Evolutionary conservation across 768 basidiomycete genomes (phyloP), one percentile per base, ranked within the genome.

Genomic region (Polyporus arcularius): DNA sequence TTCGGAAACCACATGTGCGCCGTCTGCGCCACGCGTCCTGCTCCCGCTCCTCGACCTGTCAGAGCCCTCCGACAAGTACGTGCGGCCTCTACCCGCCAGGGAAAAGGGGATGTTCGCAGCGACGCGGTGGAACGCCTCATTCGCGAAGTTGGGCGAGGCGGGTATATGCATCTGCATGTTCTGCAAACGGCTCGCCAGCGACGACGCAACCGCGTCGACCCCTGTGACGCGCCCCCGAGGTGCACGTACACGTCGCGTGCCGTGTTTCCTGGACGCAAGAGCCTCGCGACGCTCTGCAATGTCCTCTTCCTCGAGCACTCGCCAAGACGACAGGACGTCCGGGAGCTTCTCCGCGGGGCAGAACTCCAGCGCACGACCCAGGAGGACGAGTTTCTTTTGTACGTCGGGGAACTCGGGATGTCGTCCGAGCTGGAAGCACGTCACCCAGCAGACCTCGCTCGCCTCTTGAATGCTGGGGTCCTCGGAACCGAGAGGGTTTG

Each of bases 371-470:
- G 95, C 92, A 52, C 86, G 83, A 2, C 93, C 93, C 18, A 98
- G 73, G 1, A 96, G 79, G 1, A 74, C 76, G 61, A 94, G 78
- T 69, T 89, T 90, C 65, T 85, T 84, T 11, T 81, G 73, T 6
- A 84, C 73, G 61, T 95, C 88, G 1, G 79, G 68, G 68, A 88
- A 95, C 67, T 90, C 92, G 7, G 85, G 79, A 65, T 94, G 90
- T 60, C 88, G 84, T 15, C 93, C 96, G 2, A 98, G 83, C 73
- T 92, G 89, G 75, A 88, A 93, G 70, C 92, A 94, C 2, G 89
- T 86, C 30, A 90, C 86, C 96, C 96, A 98, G 64, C 90, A 92
- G 39, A 95, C 88, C 65, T 94, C 89, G 49, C 81, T 82, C 1
- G 89, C 89, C 61, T 90, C 86, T 58, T 75, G 72, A 31, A 85